phyloP scores from a whole-genome alignment of 2,329 filamentous ascomycete genomes.

The Cercospora sp. region DNA sequence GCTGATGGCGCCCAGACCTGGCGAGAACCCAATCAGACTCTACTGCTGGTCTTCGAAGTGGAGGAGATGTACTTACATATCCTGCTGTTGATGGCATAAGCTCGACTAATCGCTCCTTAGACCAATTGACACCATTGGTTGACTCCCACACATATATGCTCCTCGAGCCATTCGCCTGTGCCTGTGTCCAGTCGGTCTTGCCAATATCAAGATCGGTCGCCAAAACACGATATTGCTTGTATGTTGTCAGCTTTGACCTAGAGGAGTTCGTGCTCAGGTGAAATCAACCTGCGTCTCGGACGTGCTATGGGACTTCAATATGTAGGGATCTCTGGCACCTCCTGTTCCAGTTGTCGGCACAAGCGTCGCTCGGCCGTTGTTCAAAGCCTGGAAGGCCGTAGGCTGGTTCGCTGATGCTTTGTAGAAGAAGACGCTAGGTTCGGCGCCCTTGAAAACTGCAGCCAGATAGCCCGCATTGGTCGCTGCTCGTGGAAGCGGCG shows the following conservation, averaged over 20 bases:
- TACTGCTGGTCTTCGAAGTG: neutral
- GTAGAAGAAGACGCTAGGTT: slow-evolving; percentile 6
- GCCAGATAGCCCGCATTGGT: neutral
- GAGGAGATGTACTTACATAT: neutral
- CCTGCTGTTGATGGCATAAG: neutral
- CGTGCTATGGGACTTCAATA: slow-evolving; percentile 1
- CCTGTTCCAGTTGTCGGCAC: neutral
- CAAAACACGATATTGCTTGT: neutral
- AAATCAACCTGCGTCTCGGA: neutral
- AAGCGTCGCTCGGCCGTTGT: neutral
- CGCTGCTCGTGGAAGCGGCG: neutral
- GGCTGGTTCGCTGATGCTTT: neutral
- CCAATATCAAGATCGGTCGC: neutral
- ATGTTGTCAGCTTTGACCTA: neutral
- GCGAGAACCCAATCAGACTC: neutral
- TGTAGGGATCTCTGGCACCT: slow-evolving; percentile 1
- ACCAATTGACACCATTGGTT: neutral
- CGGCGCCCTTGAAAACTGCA: neutral
- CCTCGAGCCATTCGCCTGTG: neutral
- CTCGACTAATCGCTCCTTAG: neutral
- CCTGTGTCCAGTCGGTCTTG: neutral
- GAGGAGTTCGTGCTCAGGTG: neutral
- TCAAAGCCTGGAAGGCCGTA: neutral
- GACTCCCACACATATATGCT: slow-evolving; percentile 1
- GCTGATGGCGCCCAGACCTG: slow-evolving; percentile 4